Evolutionary conservation across 805 yeast species (phyloP), one percentile per base, ranked within the genome.

Genomic region (Vanderwaltozyma verrucispora): DNA sequence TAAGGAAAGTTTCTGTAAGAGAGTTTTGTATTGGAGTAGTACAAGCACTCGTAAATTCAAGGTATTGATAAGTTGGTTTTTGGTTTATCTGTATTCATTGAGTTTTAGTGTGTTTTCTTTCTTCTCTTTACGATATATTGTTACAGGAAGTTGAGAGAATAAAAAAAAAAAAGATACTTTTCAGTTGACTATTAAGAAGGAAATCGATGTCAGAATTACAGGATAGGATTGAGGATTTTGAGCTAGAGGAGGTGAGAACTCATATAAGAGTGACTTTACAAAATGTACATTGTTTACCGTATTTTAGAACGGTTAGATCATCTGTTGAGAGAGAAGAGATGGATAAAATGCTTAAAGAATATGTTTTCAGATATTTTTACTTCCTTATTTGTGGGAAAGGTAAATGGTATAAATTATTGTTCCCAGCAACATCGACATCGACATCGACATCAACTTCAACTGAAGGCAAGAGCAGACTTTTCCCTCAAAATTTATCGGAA

Each of bases 341-440:
- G 49, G 50, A 45, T 28, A 47, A 42, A 29, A 35, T 38, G 20
- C 30, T 52, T 29, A 39, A 44, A 29, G 40, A 43, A 15, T 40
- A 43, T 21, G 28, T 51, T 8, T 49, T 48, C 30, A 46, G 54
- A 19, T 51, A 51, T 24, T 38, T 59, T 3, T 63, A 54, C 42
- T 63, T 44, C 32, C 47, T 54, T 16, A 45, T 57, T n/a, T 48
- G 71, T 5, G 50, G 59, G 29, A 57, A 62, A 26, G 75, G 74
- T 2, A 41, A 53, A 36, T 47, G 44, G 36, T 46, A 67, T 7
- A 36, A 42, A 3, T 32, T 43, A 2, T 37, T 68, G 19, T 68
- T 68, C 44, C 67, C 68, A 8, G 40, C 49, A 18, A n/a, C n/a
- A n/a, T n/a, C n/a, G n/a, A n/a, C n/a, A n/a, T n/a, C n/a, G n/a